A percentile compares a stretch with the other conserved stretches of the same genome.
These are phyloP conservation scores for Hippophae gyantsensis DNA, from an alignment of 306 rosid genomes.

Conservation along the genomic window DNA sequence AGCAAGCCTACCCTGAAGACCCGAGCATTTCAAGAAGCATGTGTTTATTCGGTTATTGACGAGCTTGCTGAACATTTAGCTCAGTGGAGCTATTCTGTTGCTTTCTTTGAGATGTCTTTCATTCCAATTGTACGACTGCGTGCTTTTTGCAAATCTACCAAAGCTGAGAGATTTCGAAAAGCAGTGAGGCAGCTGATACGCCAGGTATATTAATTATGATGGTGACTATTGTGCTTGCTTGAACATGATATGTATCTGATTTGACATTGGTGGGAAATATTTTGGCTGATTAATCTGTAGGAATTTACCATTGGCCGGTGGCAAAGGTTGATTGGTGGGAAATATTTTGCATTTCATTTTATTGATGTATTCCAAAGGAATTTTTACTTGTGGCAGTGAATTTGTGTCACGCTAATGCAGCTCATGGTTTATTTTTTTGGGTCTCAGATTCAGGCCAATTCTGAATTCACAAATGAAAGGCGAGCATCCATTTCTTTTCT, in stretches of 20 bases:
- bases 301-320: slow-evolving; percentile 2
- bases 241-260: slow-evolving; percentile 1
- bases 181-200: slow-evolving; percentile 62
- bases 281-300: neutral
- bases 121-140: slow-evolving; percentile 74
- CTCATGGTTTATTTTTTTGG: slow-evolving; percentile 26
- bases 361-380: no score
- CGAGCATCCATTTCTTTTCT: slow-evolving; percentile 57
- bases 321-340: slow-evolving; percentile 5
- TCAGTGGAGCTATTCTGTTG: slow-evolving; percentile 86
- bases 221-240: slow-evolving; percentile 4
- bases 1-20: slow-evolving; percentile 80
- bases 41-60: slow-evolving; percentile 75
- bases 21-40: slow-evolving; percentile 92
- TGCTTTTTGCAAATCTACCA: slow-evolving; percentile 66
- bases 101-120: slow-evolving; percentile 76
- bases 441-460: slow-evolving; percentile 59
- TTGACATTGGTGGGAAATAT: neutral
- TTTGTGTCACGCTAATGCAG: neutral
- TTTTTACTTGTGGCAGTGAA: no score
- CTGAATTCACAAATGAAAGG: slow-evolving; percentile 57
- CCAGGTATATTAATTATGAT: slow-evolving; percentile 40
- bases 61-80: slow-evolving; percentile 88
- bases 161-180: slow-evolving; percentile 78
- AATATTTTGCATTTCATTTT: no score